Conservation (phyloP, 495 filamentous ascomycete genomes). For the Penicillium canescens region DNA sequence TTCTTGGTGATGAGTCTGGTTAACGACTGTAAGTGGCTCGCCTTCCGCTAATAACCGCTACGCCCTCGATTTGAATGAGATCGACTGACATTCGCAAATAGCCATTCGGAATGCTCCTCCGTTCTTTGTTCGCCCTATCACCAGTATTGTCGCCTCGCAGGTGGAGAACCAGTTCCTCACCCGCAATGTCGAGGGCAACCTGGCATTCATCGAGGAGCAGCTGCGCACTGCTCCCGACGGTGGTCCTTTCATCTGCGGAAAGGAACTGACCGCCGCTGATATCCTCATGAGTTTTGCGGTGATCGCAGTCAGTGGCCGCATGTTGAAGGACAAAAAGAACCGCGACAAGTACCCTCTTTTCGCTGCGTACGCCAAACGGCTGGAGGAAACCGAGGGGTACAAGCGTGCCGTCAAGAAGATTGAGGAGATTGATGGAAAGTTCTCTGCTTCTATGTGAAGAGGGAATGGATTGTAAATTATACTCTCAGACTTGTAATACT, state of each 20-base stretch:
- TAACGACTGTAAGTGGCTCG: conserved; percentile 50
- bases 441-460: conserved; percentile 40
- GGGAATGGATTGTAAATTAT: neutral
- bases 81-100: conserved; percentile 17
- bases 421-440: conserved; percentile 59
- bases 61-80: too few species aligned
- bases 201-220: conserved; percentile 72
- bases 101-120: conserved; percentile 66
- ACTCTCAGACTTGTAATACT: neutral
- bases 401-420: conserved; percentile 60
- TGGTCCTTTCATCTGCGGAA: conserved; percentile 71
- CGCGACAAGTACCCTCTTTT: conserved; percentile 62
- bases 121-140: conserved; percentile 85
- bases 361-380: conserved; percentile 58
- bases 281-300: conserved; percentile 79
- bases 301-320: conserved; percentile 46
- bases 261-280: conserved; percentile 73
- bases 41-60: neutral
- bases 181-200: conserved; percentile 63
- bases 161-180: conserved; percentile 60
- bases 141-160: conserved; percentile 59
- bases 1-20: conserved; percentile 61
- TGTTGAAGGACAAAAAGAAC: conserved; percentile 48
- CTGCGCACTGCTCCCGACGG: conserved; percentile 61
- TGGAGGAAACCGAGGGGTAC: conserved; percentile 65